Base-by-base conservation (phyloP, 257 asterid genomes). In the Gardenia jasminoides region DNA sequence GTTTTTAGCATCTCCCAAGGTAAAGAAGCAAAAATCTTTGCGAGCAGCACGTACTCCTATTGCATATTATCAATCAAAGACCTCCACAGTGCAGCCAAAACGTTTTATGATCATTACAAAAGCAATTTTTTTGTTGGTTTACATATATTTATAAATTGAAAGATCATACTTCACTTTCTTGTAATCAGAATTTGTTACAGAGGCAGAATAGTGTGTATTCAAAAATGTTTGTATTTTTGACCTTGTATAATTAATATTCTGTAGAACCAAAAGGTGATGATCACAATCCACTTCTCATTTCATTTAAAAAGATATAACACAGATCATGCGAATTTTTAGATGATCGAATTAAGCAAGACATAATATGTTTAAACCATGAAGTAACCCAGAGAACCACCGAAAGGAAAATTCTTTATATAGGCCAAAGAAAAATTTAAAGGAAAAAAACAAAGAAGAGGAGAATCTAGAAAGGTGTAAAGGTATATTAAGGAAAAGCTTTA, bases 221-320 rank as follows among this genome's bases (percentile, higher is more conserved):
- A 73, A 30, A 59, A 73, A 33, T 39, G 22, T 31, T 33, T 74
- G 67, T 22, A 20, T 67, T 44, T 2, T 15, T 30, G 11, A 24
- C 31, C 69, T 28, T 26, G 36, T 64, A 64, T 28, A 13, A 28
- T 28, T 26, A 65, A 47, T 33, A 7, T 31, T 28, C 10, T 31
- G 20, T n/a, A 26, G 13, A 17, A 50, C 43, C 0, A 16, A 26
- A 31, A 52, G 16, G 22, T 13, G 16, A 15, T 15, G 22, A 52
- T 52, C 48, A 73, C 20, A 30, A 54, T 73, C 15, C 31, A 73
- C 56, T 52, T 52, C 77, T 12, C 44, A 72, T n/a, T 72, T 48
- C 46, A 28, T 4, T 16, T 48, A 12, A 11, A 71, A 47, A 28
- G 77, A 52, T 61, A 73, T 20, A 12, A 13, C 17, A 15, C 10